Evolutionary conservation across 1,284 basidiomycete genomes (phyloP), one percentile per base, ranked within the genome.

Genomic region (Ceratobasidium sp.): DNA sequence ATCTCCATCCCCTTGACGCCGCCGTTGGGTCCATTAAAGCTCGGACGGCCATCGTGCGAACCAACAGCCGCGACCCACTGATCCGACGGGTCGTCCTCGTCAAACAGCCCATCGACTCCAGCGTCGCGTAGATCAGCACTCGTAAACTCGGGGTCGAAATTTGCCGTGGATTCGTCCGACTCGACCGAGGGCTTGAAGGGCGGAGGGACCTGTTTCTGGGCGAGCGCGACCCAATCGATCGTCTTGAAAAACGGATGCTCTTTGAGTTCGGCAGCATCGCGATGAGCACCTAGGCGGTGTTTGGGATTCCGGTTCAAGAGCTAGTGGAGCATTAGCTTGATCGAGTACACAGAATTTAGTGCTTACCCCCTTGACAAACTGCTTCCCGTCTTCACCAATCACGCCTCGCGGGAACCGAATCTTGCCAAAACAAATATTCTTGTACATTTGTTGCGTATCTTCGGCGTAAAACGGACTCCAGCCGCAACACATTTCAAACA

Each of bases 391-490:
- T 75, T 99, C 97, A 71, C 91, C 90, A 75, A 99, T 98, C 34
- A 98, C 96, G 67, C 93, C 94, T 76, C 95, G 92, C 31, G 97
- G 97, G 83, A 99, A 99, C 73, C 96, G 87, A 78, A 99, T 98
- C 85, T 98, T 99, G 73, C 97, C 97, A 79, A 94, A 95, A 79
- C 95, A 98, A 75, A 99, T 99, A 82, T 96, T 93, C 85, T 95
- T 95, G 84, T 99, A 99, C 97, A 99, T 99, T 80, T 98, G 94
- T 79, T 99, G 96, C 17, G 95, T 98, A 78, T 99, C 97, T 76
- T 99, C 97, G 15, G 96, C 96, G 77, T 99, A 99, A 82, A 99
- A 99, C 40, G 97, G 97, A 78, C 92, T 95, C 97, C 97, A 99
- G 17, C 97, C 97, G 76, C 97, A 99, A 78, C 96, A 99, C 97